phyloP scores from a whole-genome alignment of 2,329 filamentous ascomycete genomes.

The Aureobasidium uvarum region DNA sequence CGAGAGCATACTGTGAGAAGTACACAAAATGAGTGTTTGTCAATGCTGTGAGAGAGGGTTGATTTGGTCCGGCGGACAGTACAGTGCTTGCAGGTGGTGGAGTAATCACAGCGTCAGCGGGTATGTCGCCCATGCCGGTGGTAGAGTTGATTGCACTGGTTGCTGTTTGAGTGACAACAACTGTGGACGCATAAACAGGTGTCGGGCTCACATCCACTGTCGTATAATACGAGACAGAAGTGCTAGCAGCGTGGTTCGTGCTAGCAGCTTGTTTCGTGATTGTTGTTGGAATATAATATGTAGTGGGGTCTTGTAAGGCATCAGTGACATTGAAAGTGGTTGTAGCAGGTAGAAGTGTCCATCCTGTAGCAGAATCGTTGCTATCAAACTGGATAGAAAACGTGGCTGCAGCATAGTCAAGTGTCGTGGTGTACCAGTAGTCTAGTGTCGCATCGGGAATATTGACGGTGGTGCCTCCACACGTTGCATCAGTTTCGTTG shows the following conservation, averaged over 20 bases:
- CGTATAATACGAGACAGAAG: slow-evolving; percentile 28
- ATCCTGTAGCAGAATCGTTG: slow-evolving; percentile 35
- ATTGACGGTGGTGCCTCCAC: slow-evolving; percentile 38
- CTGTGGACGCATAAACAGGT: slow-evolving; percentile 37
- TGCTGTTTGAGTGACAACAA: slow-evolving; percentile 36
- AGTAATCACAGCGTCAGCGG: slow-evolving; percentile 32
- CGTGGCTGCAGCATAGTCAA: slow-evolving; percentile 38
- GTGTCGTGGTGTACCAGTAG: slow-evolving; percentile 39
- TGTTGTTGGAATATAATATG: slow-evolving; percentile 19
- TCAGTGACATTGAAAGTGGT: slow-evolving; percentile 38
- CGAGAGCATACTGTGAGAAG: slow-evolving; percentile 47
- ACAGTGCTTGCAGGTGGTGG: slow-evolving; percentile 33
- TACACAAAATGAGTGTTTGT: slow-evolving; percentile 44
- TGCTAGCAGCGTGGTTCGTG: background rate
- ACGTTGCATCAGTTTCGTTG: slow-evolving; percentile 28
- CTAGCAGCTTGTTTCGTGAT: background rate
- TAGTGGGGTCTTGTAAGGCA: slow-evolving; percentile 34
- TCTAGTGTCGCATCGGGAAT: slow-evolving; percentile 38
- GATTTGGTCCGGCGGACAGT: slow-evolving; percentile 11
- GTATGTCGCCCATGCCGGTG: slow-evolving; percentile 34
- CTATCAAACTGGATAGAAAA: slow-evolving; percentile 34
- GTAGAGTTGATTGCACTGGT: slow-evolving; percentile 34
- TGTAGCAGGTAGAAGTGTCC: slow-evolving; percentile 35
- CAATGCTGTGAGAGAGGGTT: slow-evolving; percentile 27
- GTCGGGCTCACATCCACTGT: slow-evolving; percentile 30